Evolutionary conservation across 345 rosid species (phyloP).

Genomic region (Populus nigra): DNA sequence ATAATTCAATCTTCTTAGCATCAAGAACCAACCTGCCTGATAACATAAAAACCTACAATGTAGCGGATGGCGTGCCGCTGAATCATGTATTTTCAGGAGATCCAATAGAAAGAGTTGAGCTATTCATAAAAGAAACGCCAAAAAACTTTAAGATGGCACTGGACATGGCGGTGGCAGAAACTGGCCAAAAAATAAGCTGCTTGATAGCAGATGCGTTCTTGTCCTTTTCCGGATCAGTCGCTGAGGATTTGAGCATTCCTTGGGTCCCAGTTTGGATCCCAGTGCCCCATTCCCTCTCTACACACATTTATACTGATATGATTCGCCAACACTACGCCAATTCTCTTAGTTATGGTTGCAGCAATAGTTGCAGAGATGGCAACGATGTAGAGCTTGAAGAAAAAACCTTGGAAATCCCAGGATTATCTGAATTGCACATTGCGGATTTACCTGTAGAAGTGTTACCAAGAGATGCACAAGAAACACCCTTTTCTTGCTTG

Average conservation of each 20-base stretch:
- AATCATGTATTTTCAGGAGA: conserved; percentile 24
- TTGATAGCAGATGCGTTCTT: conserved; percentile 55
- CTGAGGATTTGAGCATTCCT: conserved; percentile 28
- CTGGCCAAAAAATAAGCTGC: conserved; percentile 40
- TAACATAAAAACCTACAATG: conserved; percentile 40
- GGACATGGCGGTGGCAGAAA: conserved; percentile 34
- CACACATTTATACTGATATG: conserved; percentile 41
- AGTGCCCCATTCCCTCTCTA: conserved; percentile 39
- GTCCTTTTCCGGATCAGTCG: conserved; percentile 40
- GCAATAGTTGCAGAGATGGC: neutral
- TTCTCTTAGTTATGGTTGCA: neutral
- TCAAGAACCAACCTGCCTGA: neutral
- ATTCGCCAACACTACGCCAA: conserved; percentile 18
- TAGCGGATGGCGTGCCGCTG: conserved; percentile 31
- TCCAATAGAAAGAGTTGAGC: conserved; percentile 43
- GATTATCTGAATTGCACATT: conserved; percentile 41
- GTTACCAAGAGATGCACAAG: conserved; percentile 10
- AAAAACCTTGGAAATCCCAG: conserved; percentile 39
- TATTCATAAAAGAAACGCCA: conserved; percentile 42
- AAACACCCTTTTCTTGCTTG: conserved; percentile 35
- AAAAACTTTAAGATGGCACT: conserved; percentile 32
- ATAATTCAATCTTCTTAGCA: conserved; percentile 25
- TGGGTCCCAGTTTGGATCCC: conserved; percentile 52
- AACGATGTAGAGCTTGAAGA: conserved; percentile 14
- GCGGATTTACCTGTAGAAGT: conserved; percentile 53